Base-by-base conservation (phyloP, 257 asterid genomes). In the Solanum bulbocastanum region DNA sequence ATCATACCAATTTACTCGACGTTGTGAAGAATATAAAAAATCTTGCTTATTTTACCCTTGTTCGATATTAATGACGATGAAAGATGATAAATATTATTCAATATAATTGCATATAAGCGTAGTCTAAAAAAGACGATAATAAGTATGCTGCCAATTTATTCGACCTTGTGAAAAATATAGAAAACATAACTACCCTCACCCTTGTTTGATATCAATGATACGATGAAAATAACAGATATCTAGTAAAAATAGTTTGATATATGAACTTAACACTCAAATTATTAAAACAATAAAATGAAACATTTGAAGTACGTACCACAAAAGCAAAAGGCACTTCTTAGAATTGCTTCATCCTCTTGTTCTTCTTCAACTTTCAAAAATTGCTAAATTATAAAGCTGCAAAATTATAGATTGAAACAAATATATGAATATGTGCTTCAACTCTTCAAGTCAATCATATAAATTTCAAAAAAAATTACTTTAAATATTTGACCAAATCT, bases 81-180 rank as follows among this genome's bases (percentile, higher is more conserved):
- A 49, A 15, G 3, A 49, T 5, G 15, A 49, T 5, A 49, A 15
- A 15, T 0, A 49, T 15, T 15, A 49, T 49, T 49, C 8, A 5
- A 0, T 40, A 40, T 40, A 9, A 40, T 40, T 40, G 4, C 9
- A 40, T 0, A 9, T 0, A 9, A 40, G 12, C 1, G 0, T 40
- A 40, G 44, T 40, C 4, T 10, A 1, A 9, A 40, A 0, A 42
- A 42, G 3, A 52, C 23, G 9, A 52, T 52, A 52, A 16, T 52
- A 16, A 0, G 8, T 5, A 5, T 16, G 60, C 22, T 49, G 15
- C 0, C 60, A 15, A 16, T 52, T 52, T 18, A 52, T 0, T 52
- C 10, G 10, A 52, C 4, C 0, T 18, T 52, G 1, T 52, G 10
- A 52, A 18, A 49, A 6, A 18, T 2, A 52, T 52, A 52, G 10